Evolutionary conservation across 129 eudicot species (phyloP).

Genomic region (Artemisia tridentata): DNA sequence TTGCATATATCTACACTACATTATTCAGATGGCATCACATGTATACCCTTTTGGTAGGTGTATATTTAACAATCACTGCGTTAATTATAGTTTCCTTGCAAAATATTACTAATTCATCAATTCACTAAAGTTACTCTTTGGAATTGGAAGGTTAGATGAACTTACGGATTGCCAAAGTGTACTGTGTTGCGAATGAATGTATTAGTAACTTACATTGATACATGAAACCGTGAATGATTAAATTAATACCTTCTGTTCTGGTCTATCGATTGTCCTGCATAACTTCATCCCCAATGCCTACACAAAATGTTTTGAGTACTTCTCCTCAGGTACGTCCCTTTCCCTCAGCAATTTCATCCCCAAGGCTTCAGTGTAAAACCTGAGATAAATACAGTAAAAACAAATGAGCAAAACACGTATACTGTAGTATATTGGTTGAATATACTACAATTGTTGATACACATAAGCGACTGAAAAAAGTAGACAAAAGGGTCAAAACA

Average conservation of each 20-base stretch:
- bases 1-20: no score
- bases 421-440: not conserved
- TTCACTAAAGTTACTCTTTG: no score
- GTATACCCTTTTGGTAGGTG: no score
- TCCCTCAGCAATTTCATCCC: constrained; percentile 93
- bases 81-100: no score
- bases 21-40: no score
- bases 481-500: no score
- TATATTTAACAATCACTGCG: no score
- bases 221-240: not conserved
- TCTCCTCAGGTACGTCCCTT: constrained; percentile 87
- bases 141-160: no score
- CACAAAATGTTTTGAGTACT: constrained; percentile 53
- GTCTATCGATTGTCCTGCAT: constrained; percentile 66
- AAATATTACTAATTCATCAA: no score
- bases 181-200: constrained; percentile 37
- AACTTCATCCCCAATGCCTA: constrained; percentile 91
- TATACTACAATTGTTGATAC: no score
- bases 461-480: no score
- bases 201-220: not conserved
- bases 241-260: constrained; percentile 71
- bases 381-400: constrained; percentile 11
- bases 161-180: constrained; percentile 89
- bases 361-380: constrained; percentile 91
- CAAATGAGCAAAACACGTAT: not conserved